These are phyloP conservation scores for Trichaptum fuscoviolaceum DNA, from an alignment of 768 basidiomycete species.

Conservation along the genomic window DNA sequence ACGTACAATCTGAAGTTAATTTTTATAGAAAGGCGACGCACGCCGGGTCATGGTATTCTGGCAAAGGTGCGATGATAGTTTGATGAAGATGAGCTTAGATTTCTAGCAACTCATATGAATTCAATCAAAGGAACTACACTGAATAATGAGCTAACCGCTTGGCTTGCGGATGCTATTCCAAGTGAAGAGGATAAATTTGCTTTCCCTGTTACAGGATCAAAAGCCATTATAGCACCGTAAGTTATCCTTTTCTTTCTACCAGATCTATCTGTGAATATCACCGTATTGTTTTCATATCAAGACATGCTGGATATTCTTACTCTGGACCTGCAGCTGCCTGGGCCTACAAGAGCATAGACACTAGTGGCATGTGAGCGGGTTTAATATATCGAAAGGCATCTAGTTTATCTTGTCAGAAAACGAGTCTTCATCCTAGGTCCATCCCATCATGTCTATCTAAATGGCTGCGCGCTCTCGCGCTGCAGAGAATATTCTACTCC, in stretches of 20 bases:
- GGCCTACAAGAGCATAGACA: conserved; percentile 90
- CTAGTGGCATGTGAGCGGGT: conserved; percentile 64
- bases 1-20: background rate
- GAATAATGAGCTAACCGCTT: conserved; percentile 53
- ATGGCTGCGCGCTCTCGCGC: conserved; percentile 81
- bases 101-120: conserved; percentile 11
- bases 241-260: conserved; percentile 25
- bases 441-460: conserved; percentile 86
- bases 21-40: conserved; percentile 61
- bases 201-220: conserved; percentile 65
- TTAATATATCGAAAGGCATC: background rate
- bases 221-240: conserved; percentile 95
- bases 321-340: conserved; percentile 93
- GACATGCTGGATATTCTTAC: conserved; percentile 95
- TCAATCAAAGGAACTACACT: conserved; percentile 8
- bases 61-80: conserved; percentile 43
- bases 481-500: conserved; percentile 82
- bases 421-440: conserved; percentile 94
- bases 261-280: background rate
- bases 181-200: conserved; percentile 38
- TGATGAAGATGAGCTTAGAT: conserved; percentile 10
- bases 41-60: conserved; percentile 88
- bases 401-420: conserved; percentile 44
- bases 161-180: conserved; percentile 56
- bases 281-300: conserved; percentile 25